Evolutionary conservation across 129 eudicot species (phyloP), one percentile per base, ranked within the genome.

Genomic region (Apium graveolens): DNA sequence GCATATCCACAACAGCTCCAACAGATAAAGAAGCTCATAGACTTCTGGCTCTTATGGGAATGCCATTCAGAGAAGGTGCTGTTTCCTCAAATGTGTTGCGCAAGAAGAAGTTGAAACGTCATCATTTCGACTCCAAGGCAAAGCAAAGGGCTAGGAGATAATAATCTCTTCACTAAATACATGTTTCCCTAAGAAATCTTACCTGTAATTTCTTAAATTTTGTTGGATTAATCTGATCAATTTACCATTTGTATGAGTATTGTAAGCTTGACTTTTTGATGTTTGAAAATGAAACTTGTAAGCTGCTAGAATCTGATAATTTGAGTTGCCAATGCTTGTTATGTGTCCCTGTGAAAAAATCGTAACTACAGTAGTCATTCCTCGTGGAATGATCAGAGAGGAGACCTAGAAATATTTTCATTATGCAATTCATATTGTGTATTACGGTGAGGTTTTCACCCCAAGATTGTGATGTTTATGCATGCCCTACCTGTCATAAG

Each of bases 61-160:
- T 95, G 97, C 98, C 98, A 0, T 95, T 95, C 66, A 91, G 92
- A 82, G 97, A 90, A 82, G 96, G 97, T 29, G 74, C 87, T 4
- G 89, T 86, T 42, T 38, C 77, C 5, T 26, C 86, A 11, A 68
- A 83, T 1, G 78, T 85, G 39, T 55, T 80, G 82, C 74, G 86
- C 76, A 95, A 91, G 91, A 90, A 90, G 85, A 95, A 91, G 94
- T 86, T 91, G 82, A 91, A 84, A 80, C 76, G 92, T 69, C 98
- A 91, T 75, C 98, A 93, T 84, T 93, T 93, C 78, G 88, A 87
- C 84, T 87, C 96, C 31, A 93, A 89, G 78, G 82, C 96, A n/a
- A 93, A 84, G 87, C 87, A 82, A 48, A 88, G 90, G 79, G 74
- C 87, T 16, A 53, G 90, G 17, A 81, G 78, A 81, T 89, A 48